Conservation (phyloP, 1,284 basidiomycete genomes). For the Ustilago hordei region DNA sequence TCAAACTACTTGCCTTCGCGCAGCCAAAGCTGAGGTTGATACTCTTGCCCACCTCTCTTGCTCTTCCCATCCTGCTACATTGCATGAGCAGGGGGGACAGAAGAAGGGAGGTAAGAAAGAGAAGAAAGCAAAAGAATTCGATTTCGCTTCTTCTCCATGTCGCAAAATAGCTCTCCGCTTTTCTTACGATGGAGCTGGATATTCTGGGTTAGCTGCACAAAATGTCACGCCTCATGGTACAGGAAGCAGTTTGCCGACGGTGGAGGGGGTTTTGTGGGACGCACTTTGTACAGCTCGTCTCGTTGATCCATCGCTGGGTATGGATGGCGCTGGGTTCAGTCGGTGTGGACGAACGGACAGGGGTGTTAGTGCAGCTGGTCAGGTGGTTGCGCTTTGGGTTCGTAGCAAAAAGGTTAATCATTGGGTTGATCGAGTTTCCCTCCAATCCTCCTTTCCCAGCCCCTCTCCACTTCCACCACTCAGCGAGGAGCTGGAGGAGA, state of each 20-base stretch:
- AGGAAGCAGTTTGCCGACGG: conserved; percentile 80
- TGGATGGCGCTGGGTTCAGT: conserved; percentile 81
- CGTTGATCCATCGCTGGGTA: conserved; percentile 58
- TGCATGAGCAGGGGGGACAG: background rate
- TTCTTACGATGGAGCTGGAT: conserved; percentile 90
- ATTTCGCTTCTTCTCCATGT: conserved; percentile 77
- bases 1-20: conserved; percentile 17
- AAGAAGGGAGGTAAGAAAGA: conserved; percentile 27
- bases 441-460: conserved; percentile 12
- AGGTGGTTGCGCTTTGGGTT: conserved; percentile 88
- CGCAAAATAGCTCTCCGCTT: conserved; percentile 93
- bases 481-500: conserved; percentile 23
- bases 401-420: conserved; percentile 62
- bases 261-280: conserved; percentile 87
- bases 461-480: background rate
- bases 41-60: background rate
- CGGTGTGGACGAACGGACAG: conserved; percentile 93
- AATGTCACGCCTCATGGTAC: conserved; percentile 70
- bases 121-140: conserved; percentile 70
- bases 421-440: conserved; percentile 25
- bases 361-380: conserved; percentile 93
- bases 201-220: conserved; percentile 83
- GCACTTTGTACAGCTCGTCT: conserved; percentile 72
- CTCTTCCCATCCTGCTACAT: background rate
- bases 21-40: conserved; percentile 14